These are phyloP conservation scores for Corynascus novoguineensis DNA, from an alignment of 495 filamentous ascomycete species.

Conservation along the genomic window DNA sequence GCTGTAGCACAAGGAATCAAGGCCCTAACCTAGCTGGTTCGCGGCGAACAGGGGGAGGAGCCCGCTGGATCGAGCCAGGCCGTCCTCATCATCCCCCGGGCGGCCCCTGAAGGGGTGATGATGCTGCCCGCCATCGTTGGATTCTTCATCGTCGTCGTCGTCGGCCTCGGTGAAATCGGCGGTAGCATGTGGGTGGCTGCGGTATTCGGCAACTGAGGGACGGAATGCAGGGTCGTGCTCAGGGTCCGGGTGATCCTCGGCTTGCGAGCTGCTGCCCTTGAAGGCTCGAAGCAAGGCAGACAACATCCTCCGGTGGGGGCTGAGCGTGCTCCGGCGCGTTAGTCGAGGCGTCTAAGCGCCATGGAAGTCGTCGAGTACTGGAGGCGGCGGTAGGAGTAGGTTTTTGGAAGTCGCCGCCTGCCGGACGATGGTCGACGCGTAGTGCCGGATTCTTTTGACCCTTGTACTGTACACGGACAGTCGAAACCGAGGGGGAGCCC, in stretches of 20 bases:
- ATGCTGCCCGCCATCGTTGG: constrained; percentile 36
- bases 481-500: background rate
- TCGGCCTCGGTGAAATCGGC: constrained; percentile 54
- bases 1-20: background rate
- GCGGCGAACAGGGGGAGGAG: constrained; percentile 81
- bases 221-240: constrained; percentile 32
- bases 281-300: constrained; percentile 41
- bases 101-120: constrained; percentile 9
- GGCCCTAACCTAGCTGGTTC: constrained; percentile 62
- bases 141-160: constrained; percentile 48
- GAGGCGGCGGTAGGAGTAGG: background rate
- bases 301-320: constrained; percentile 33
- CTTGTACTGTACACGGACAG: background rate
- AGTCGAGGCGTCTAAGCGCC: constrained; percentile 23
- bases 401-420: constrained; percentile 1
- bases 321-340: constrained; percentile 22
- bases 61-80: constrained; percentile 48
- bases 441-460: background rate
- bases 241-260: constrained; percentile 23
- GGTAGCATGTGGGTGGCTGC: constrained; percentile 44
- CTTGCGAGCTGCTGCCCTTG: constrained; percentile 23
- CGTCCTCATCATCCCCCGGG: constrained; percentile 49
- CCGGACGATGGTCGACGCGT: background rate
- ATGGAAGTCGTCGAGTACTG: constrained; percentile 20
- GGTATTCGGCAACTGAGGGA: constrained; percentile 33